phyloP scores from a whole-genome alignment of 345 rosid species.

The Clarkia xantiana region DNA sequence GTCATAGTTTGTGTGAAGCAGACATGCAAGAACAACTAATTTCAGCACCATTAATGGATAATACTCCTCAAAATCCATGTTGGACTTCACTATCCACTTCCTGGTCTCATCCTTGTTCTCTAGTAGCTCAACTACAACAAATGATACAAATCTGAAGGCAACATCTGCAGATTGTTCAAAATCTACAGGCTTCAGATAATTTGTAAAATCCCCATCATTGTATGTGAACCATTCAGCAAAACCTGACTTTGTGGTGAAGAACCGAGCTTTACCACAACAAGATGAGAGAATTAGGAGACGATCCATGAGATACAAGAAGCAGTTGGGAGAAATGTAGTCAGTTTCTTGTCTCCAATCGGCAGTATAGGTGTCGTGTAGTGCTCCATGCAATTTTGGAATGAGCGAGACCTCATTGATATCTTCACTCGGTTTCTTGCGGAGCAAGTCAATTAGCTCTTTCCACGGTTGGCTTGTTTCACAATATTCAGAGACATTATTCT shows the following conservation, averaged over 20 bases:
- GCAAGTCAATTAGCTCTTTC: conserved; percentile 15
- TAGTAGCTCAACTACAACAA: conserved; percentile 7
- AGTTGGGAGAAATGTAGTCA: conserved; percentile 25
- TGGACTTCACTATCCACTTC: conserved; percentile 17
- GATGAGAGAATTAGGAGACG: conserved; percentile 18
- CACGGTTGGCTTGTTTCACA: conserved; percentile 15
- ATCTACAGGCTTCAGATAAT: neutral
- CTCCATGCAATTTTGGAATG: conserved; percentile 15
- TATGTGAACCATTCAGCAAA: conserved; percentile 28
- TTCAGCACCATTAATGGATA: conserved; percentile 19
- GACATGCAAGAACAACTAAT: conserved; percentile 18
- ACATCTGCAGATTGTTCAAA: neutral
- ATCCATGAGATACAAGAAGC: conserved; percentile 35
- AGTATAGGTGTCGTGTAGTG: conserved; percentile 17
- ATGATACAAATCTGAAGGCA: conserved; percentile 6
- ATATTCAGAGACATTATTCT: conserved; percentile 3
- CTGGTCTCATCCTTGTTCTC: conserved; percentile 4
- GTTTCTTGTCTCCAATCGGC: conserved; percentile 17
- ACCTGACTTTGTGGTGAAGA: conserved; percentile 18
- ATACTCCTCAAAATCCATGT: neutral
- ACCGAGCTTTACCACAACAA: conserved; percentile 5
- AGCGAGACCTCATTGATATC: neutral
- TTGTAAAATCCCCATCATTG: conserved; percentile 9
- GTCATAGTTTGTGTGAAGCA: conserved; percentile 23
- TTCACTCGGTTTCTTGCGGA: neutral